phyloP scores from a whole-genome alignment of 768 basidiomycete genomes.

The Boletus reticulatus region DNA sequence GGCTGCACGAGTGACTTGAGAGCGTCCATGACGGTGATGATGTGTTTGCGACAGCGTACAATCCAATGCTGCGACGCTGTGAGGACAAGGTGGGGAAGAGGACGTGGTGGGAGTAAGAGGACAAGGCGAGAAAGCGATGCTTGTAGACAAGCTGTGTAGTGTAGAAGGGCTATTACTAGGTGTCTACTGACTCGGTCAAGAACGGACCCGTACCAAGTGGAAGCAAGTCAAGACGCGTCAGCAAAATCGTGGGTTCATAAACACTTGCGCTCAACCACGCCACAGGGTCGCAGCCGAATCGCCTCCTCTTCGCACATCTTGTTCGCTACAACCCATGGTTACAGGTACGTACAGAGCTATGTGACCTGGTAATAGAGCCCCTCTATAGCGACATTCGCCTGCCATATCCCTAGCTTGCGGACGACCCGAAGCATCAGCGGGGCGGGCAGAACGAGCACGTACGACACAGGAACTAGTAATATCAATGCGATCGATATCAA shows the following conservation, averaged over 20 bases:
- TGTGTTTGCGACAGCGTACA: constrained; percentile 24
- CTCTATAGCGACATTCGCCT: constrained; percentile 79
- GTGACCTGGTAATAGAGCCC: constrained; percentile 49
- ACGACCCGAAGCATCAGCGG: constrained; percentile 66
- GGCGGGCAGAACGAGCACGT: constrained; percentile 62
- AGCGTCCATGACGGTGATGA: constrained; percentile 58
- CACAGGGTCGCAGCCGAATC: constrained; percentile 25
- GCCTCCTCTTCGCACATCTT: background rate
- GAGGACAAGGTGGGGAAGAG: constrained; percentile 23
- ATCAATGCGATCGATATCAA: constrained; percentile 56
- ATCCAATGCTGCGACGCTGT: constrained; percentile 39
- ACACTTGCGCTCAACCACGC: constrained; percentile 24
- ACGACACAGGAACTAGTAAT: constrained; percentile 53
- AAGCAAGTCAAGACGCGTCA: constrained; percentile 40
- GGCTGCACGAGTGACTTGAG: constrained; percentile 80
- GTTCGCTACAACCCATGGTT: background rate
- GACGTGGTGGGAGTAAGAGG: background rate
- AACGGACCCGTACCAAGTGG: constrained; percentile 17
- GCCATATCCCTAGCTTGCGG: constrained; percentile 72
- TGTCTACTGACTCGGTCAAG: constrained; percentile 4
- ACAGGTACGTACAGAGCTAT: background rate
- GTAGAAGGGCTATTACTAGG: background rate
- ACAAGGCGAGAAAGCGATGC: too few relatives aligned
- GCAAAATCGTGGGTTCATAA: constrained; percentile 29
- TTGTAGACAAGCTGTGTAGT: constrained; percentile 23